These are phyloP conservation scores for Cryptococcus sp. DNA, from an alignment of 1,284 basidiomycete species.

Conservation along the genomic window DNA sequence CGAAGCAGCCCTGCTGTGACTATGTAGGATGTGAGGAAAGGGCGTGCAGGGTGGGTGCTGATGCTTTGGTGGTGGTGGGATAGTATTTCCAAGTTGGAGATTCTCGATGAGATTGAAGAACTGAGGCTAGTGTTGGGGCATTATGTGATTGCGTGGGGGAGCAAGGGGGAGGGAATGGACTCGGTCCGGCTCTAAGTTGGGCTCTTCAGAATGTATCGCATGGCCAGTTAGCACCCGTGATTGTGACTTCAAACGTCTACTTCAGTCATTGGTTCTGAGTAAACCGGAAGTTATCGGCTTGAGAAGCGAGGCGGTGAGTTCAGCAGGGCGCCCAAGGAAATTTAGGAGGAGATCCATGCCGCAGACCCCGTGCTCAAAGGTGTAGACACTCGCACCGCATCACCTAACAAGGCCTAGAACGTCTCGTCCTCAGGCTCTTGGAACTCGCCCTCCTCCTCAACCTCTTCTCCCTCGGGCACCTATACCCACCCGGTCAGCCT, in stretches of 20 bases:
- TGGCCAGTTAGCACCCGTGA: background rate
- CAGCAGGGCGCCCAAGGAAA: background rate
- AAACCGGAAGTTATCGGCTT: background rate
- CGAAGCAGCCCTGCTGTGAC: background rate
- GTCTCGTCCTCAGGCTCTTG: slow-evolving; percentile 57
- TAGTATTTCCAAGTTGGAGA: slow-evolving; percentile 72
- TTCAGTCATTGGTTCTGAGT: background rate
- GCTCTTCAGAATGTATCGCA: background rate
- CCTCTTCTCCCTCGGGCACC: slow-evolving; percentile 46
- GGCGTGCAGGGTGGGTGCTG: too few relatives aligned
- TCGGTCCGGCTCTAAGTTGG: slow-evolving; percentile 5
- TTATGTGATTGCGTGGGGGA: slow-evolving; percentile 79
- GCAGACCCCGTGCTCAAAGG: background rate
- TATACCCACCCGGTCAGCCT: background rate
- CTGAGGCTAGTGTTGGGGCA: slow-evolving; percentile 79
- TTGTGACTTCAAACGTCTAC: too few relatives aligned
- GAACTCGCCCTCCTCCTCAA: slow-evolving; percentile 52
- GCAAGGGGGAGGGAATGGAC: slow-evolving; percentile 27
- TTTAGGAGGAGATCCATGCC: background rate
- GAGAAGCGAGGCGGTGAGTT: background rate
- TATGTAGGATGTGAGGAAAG: background rate
- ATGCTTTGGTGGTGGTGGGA: background rate
- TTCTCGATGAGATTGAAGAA: slow-evolving; percentile 89
- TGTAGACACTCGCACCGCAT: background rate
- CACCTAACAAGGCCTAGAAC: slow-evolving; percentile 30